Percentiles rank a stretch among this genome's conserved stretches.
phyloP scores from a whole-genome alignment of 306 rosid species.

The Castanea mollissima region DNA sequence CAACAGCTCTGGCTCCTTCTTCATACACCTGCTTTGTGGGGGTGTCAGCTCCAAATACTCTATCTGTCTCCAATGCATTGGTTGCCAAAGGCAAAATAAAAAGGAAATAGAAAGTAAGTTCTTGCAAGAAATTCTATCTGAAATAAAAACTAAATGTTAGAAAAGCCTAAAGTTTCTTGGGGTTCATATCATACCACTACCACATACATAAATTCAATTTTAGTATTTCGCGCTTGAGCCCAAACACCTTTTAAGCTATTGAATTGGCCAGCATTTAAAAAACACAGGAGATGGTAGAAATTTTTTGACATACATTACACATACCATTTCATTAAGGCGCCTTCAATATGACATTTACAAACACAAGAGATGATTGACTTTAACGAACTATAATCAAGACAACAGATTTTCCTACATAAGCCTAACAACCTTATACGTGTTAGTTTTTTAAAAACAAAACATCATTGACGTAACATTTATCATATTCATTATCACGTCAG shows the following conservation, averaged over 20 bases:
- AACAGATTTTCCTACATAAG: too few relatives aligned
- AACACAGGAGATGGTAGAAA: background rate
- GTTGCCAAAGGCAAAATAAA: background rate
- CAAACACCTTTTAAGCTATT: background rate
- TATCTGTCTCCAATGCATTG: slow-evolving; percentile 45
- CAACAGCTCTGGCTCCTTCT: slow-evolving; percentile 77
- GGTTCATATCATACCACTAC: background rate
- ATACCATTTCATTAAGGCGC: background rate
- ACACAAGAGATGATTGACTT: too few relatives aligned
- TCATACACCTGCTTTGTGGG: slow-evolving; percentile 69
- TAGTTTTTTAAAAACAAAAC: too few relatives aligned
- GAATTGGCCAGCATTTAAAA: background rate
- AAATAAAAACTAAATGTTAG: background rate
- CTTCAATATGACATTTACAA: too few relatives aligned
- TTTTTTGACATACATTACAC: background rate
- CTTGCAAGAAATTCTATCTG: background rate
- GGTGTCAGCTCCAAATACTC: slow-evolving; percentile 62
- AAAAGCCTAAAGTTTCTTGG: background rate
- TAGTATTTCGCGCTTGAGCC: background rate
- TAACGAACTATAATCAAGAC: too few relatives aligned
- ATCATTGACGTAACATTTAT: too few relatives aligned
- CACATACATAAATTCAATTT: background rate
- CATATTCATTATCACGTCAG: too few relatives aligned
- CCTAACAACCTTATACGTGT: too few relatives aligned
- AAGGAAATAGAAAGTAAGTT: background rate